Evolutionary conservation across 352 stramenopile genomes (phyloP).

Genomic region (Pythium plurisporium): DNA sequence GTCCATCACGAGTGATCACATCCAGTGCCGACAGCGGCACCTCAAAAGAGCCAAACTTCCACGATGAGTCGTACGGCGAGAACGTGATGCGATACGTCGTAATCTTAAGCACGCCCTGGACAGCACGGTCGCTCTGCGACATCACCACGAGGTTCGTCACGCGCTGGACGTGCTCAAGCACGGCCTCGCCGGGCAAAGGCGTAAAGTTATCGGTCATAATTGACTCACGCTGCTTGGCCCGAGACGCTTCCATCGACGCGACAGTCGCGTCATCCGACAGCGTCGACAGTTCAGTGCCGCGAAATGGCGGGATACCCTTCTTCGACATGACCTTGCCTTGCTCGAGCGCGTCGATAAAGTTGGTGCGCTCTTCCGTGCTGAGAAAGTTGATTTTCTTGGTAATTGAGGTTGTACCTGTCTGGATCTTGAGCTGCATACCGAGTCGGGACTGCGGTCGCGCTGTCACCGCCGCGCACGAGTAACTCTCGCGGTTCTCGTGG

Average conservation of each 20-base stretch:
- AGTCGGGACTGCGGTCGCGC: conserved; percentile 70
- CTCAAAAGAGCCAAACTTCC: conserved; percentile 84
- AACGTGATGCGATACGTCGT: conserved; percentile 83
- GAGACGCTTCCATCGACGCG: conserved; percentile 27
- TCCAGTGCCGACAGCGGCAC: conserved; percentile 75
- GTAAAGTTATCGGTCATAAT: not conserved
- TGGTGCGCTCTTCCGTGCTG: conserved; percentile 72
- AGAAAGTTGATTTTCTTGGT: conserved; percentile 87
- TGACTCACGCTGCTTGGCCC: conserved; percentile 49
- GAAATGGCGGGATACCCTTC: conserved; percentile 33
- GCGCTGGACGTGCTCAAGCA: conserved; percentile 78
- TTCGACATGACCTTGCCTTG: conserved; percentile 83
- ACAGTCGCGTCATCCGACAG: conserved; percentile 15
- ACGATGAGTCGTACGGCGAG: conserved; percentile 78
- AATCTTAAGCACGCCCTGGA: conserved; percentile 83
- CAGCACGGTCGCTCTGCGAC: conserved; percentile 71
- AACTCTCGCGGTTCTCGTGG: conserved; percentile 72
- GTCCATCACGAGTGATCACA: conserved; percentile 66
- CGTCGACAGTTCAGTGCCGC: conserved; percentile 12
- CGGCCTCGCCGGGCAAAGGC: conserved; percentile 38
- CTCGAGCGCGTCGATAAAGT: conserved; percentile 78
- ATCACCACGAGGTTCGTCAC: conserved; percentile 61
- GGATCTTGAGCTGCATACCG: conserved; percentile 84
- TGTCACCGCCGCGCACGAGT: conserved; percentile 74
- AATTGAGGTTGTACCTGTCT: conserved; percentile 62